Evolutionary conservation across 2,329 filamentous ascomycete genomes (phyloP), one percentile per base, ranked within the genome.

Genomic region (Fusarium clavum): DNA sequence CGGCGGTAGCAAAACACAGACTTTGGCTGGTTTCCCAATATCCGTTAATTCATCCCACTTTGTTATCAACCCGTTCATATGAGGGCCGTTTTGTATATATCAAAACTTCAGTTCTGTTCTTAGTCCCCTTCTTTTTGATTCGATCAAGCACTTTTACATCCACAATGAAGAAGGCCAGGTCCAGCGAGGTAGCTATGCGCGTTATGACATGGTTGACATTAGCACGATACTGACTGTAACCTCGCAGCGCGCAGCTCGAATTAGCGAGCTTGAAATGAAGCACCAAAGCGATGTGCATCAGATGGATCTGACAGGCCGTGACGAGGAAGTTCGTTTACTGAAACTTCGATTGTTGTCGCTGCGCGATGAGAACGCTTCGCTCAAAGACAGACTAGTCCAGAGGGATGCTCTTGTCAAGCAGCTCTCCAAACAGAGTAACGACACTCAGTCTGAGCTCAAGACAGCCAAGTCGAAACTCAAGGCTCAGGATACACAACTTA

Each of bases 281-380:
- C 93, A 94, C 77, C 88, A 91, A 71, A 85, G 86, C 64, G 87
- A 86, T 70, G 80, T 87, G 57, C 89, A 91, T 72, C 84, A 90
- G 57, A 87, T 91, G 38, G 87, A 92, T 56, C 83, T 91, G 13
- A 84, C 97, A 58, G 82, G 88, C 71, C 92, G 92, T 74, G 89
- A 94, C 70, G 94, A 98, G 78, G 88, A 91, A 64, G 84, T 88
- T 41, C 90, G 94, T 49, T 87, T 90, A 69, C 80, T 94, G 55
- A 89, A 89, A 71, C 85, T 95, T 65, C 88, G 90, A 67, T 85
- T 90, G 57, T 81, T 94, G 57, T 80, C 94, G n/a, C 83, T 92
- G n/a, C 86, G 90, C 67, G 89, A 94, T 70, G 91, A 97, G 68
- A 93, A 91, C 69, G 87, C 90, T 49, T 85, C 87, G 12, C 80